Evolutionary conservation across 805 yeast genomes (phyloP), one percentile per base, ranked within the genome.

Genomic region (Jamesozyma rosinii): DNA sequence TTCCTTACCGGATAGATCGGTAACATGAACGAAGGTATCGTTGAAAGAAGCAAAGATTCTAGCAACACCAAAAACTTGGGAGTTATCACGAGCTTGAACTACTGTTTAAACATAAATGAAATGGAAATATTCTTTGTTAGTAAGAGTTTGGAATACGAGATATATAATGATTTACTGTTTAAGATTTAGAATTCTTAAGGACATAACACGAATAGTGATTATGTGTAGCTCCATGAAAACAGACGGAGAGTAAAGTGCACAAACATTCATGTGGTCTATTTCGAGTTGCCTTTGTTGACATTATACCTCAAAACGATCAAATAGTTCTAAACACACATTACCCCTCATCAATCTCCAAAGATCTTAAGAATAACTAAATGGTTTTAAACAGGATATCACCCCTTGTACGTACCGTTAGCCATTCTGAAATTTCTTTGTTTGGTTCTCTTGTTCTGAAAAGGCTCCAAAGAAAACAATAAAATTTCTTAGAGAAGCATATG

Each of bases 31-130:
- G 77, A 92, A 92, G 58, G 99, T 92, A 79, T 92, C 99, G 84
- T 92, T 92, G 81, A 89, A 88, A 58, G 98, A 94, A 68, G 99
- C 99, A 70, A 80, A 92, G 82, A 92, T 92, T 78, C 97, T 94
- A 70, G 98, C 98, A 77, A 92, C 99, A 82, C 99, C 99, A 72
- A 92, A 92, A 70, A 89, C 96, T 77, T 87, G 96, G 80, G 95
- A 86, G 68, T 92, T 88, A 73, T 86, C 96, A 75, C 89, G 87
- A 75, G 87, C 81, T 76, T 83, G 90, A 68, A 55, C 60, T 44
- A 56, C 51, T 52, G 26, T 38, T 14, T 22, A 3, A 31, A 31
- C 4, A n/a, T 4, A 30, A 5, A 17, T 5, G 18, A 14, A 17
- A 3, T 17, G 13, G 10, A 34, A 18, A 17, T 14, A 11, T 5